phyloP scores from a whole-genome alignment of 176 grass and related monocot species.

The Saccharum officinarum region DNA sequence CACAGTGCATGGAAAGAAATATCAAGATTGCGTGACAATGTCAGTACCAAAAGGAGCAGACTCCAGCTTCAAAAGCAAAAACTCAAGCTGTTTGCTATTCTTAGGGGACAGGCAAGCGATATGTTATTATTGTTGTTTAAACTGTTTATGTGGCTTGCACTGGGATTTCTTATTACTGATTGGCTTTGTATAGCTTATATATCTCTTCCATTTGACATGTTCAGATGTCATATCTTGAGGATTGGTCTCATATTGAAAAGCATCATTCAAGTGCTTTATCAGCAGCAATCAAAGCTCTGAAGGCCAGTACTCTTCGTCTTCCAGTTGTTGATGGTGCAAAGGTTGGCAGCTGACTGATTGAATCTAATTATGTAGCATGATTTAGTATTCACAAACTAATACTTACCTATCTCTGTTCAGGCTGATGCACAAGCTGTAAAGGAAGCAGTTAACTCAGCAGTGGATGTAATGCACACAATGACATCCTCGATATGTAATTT shows the following conservation, averaged over 20 bases:
- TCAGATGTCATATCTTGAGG: slow-evolving; percentile 79
- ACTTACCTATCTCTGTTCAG: slow-evolving; percentile 52
- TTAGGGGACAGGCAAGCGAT: slow-evolving; percentile 73
- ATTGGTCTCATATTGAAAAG: slow-evolving; percentile 77
- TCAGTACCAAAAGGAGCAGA: slow-evolving; percentile 68
- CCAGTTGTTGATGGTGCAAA: slow-evolving; percentile 91
- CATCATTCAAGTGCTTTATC: slow-evolving; percentile 88
- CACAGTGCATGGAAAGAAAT: slow-evolving; percentile 83
- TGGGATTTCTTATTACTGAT: background rate
- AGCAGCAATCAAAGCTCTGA: slow-evolving; percentile 81
- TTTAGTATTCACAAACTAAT: slow-evolving; percentile 30
- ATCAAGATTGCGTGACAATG: slow-evolving; percentile 77
- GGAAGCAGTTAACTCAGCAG: slow-evolving; percentile 74
- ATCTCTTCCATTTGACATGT: slow-evolving; percentile 46
- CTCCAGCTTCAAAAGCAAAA: slow-evolving; percentile 84
- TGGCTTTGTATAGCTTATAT: slow-evolving; percentile 18
- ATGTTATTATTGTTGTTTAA: slow-evolving; percentile 2
- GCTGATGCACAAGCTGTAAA: slow-evolving; percentile 75
- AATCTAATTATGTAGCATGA: background rate
- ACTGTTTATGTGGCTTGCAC: background rate
- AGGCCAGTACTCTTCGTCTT: slow-evolving; percentile 95
- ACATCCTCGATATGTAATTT: slow-evolving; percentile 75
- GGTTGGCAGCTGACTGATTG: slow-evolving; percentile 46
- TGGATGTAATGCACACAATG: slow-evolving; percentile 84
- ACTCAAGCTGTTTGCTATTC: slow-evolving; percentile 77